Percentiles rank a stretch among this genome's conserved stretches.
Evolutionary conservation across 129 eudicot genomes (phyloP).

Genomic region (Saposhnikovia divaricata): DNA sequence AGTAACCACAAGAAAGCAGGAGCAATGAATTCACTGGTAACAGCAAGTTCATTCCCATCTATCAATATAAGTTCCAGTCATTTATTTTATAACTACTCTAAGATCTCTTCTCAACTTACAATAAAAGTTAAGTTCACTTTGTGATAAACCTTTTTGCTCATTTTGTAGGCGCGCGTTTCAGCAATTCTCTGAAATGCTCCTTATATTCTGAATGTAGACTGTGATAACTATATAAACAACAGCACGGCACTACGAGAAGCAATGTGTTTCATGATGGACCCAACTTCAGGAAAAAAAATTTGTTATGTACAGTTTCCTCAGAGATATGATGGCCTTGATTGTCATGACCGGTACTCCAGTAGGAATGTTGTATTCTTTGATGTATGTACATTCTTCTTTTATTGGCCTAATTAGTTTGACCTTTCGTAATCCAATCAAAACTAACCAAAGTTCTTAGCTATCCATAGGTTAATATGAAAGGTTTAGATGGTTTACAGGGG

Average conservation of each 20-base stretch:
- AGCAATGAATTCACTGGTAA: too few relatives aligned
- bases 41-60: too few relatives aligned
- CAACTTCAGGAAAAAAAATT: constrained; percentile 60
- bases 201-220: too few relatives aligned
- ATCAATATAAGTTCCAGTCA: too few relatives aligned
- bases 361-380: constrained; percentile 86
- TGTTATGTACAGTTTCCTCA: constrained; percentile 89
- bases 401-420: background rate
- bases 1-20: too few relatives aligned
- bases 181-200: too few relatives aligned
- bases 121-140: too few relatives aligned
- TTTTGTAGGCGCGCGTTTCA: too few relatives aligned
- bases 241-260: constrained; percentile 88
- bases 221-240: constrained; percentile 87
- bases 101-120: too few relatives aligned
- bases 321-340: constrained; percentile 79
- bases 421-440: background rate
- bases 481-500: constrained; percentile 55
- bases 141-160: too few relatives aligned
- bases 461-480: constrained; percentile 54
- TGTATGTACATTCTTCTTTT: constrained; percentile 29
- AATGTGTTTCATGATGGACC: constrained; percentile 95
- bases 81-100: too few relatives aligned
- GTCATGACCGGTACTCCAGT: constrained; percentile 85
- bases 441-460: background rate